Percentiles rank a stretch among this genome's conserved stretches.
These are phyloP conservation scores for Pyrus hybrid DNA, from an alignment of 331 rosid genomes.

Conservation along the genomic window DNA sequence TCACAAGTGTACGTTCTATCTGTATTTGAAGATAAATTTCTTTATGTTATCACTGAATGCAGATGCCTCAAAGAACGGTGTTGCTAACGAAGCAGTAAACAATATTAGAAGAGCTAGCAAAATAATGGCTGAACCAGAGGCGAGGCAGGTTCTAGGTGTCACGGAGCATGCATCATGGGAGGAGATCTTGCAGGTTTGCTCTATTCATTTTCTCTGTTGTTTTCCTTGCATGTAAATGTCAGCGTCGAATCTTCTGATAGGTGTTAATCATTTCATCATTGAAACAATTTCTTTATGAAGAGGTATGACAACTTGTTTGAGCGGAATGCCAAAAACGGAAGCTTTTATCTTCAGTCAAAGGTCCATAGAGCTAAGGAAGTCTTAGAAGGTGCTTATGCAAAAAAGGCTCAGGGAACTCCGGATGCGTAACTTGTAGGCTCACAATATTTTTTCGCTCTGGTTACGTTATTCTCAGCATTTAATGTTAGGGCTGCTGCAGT, in stretches of 20 bases:
- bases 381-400: constrained; percentile 22
- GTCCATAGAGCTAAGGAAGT: constrained; percentile 59
- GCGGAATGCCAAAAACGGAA: constrained; percentile 34
- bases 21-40: not conserved
- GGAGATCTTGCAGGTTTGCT: constrained; percentile 40
- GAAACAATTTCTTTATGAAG: constrained; percentile 16
- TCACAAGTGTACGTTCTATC: not conserved
- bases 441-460: not conserved
- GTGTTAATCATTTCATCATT: not conserved
- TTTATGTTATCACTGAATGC: not conserved
- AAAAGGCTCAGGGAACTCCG: constrained; percentile 16
- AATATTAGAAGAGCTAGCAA: constrained; percentile 33
- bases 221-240: not conserved
- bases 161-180: constrained; percentile 54
- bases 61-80: constrained; percentile 66
- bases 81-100: constrained; percentile 55
- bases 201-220: not conserved
- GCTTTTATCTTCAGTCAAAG: constrained; percentile 67
- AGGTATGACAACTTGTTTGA: constrained; percentile 37
- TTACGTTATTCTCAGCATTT: not conserved
- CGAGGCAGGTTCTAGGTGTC: constrained; percentile 61
- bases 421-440: not conserved
- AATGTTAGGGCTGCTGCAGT: not conserved
- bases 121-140: constrained; percentile 56
- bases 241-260: not conserved